Base-by-base conservation (phyloP, 1,284 basidiomycete genomes). In the Sutorius eximius region DNA sequence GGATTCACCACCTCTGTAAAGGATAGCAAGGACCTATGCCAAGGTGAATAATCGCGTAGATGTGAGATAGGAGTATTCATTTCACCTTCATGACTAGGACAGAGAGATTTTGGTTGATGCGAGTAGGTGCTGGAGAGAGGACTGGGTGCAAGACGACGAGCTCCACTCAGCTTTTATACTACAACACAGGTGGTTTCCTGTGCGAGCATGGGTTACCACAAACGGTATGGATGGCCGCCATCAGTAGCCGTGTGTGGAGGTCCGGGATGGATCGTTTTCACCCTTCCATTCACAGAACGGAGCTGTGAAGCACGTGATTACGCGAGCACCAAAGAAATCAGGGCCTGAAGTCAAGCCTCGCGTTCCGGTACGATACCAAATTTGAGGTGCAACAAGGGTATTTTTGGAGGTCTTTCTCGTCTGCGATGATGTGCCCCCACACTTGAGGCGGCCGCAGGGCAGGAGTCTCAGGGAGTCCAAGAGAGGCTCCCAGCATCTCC, bases 1-100 rank as follows among this genome's bases (percentile, higher is more conserved):
- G 59, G 89, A 86, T 58, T 83, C 67, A 64, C 79, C 82, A 68
- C 89, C 89, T 61, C 83, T 78, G 77, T 92, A 91, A 52, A 95
- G 83, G 64, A 95, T 85, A 64, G 89, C 89, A 57, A 95, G 82
- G 66, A 94, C 77, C 89, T 93, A 33, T 2, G 33, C 12, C 22
- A 34, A 49, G 18, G 36, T 62, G 13, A 59, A 47, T 20, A 27
- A 42, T 37, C 15, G 27, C 24, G 30, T 15, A 18, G n/a, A 16
- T 20, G 3, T 7, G 7, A 33, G 10, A 34, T 20, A 37, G 29
- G 40, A 32, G 12, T 15, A 27, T 48, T 13, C 20, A 34, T n/a
- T 33, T 36, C 50, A 67, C 67, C 68, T 68, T 68, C 69, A 68
- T 68, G 56, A n/a, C 18, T 61, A 43, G 32, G 47, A 38, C 1